phyloP scores from a whole-genome alignment of 441 rosid species.

The Adansonia rubrostipa region DNA sequence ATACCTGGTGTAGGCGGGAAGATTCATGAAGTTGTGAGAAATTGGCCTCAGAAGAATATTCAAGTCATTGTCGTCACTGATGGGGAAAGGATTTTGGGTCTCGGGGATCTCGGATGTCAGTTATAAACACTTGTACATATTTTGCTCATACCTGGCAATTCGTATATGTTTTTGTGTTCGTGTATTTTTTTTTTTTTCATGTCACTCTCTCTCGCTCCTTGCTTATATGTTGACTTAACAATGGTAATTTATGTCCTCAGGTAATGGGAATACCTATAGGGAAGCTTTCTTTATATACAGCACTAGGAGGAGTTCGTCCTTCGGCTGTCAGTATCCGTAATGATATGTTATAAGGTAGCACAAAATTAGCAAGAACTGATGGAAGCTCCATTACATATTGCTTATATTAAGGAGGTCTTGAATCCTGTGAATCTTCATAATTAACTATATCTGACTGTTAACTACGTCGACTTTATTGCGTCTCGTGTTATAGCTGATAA shows the following conservation, averaged over 20 bases:
- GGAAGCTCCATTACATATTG: neutral
- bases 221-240: neutral
- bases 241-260: conserved; percentile 39
- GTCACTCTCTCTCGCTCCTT: no score
- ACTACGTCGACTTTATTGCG: neutral
- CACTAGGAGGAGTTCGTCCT: conserved; percentile 87
- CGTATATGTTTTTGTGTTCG: no score
- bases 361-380: no score
- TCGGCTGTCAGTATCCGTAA: conserved; percentile 63
- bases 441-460: neutral
- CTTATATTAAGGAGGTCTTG: neutral
- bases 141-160: no score
- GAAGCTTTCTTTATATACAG: conserved; percentile 83
- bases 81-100: no score
- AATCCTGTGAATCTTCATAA: neutral
- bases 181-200: no score
- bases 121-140: conserved; percentile 36
- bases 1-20: conserved; percentile 38
- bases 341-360: no score
- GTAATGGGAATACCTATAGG: conserved; percentile 99
- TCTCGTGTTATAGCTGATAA: neutral
- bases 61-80: no score
- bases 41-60: no score
- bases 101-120: conserved; percentile 35
- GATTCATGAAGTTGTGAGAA: no score